Evolutionary conservation across 108 stramenopile species (phyloP), one percentile per base, ranked within the genome.

Genomic region (Parietichytrium sp.): DNA sequence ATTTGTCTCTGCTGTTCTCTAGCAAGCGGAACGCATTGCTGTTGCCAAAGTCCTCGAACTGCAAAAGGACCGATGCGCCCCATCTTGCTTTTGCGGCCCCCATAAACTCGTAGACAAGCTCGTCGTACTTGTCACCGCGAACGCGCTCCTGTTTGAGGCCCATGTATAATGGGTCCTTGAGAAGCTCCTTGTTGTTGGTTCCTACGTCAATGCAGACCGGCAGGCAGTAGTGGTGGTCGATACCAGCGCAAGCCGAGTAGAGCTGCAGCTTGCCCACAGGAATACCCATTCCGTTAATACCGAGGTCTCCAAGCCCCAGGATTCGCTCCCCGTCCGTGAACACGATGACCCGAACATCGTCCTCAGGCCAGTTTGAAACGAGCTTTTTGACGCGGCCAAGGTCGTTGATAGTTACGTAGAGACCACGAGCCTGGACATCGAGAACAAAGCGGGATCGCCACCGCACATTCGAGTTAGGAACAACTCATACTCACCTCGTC

Each of bases 31-130:
- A 61, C 80, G 93, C 93, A 80, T 90, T 91, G 54, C 54, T 48
- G 80, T 91, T 91, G 23, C 87, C 90, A 79, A 98, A 99, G 92
- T 99, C 98, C 88, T 99, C 98, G 91, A 99, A 99, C 84, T 99
- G 96, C 12, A 95, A 90, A 36, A 94, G 83, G 52, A 49, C 48
- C 4, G 92, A 94, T 78, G 93, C 83, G 47, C 95, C 95, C 94
- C 95, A 97, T n/a, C 95, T 88, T 81, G 95, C 91, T 30, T 93
- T 87, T 36, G 95, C 94, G 10, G 96, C 95, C 80, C 91, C 84
- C 89, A 99, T 94, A 87, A 98, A 98, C 89, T 99, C 98, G 83
- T 96, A 94, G 12, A 99, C 91, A 45, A 98, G 84, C 50, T 91
- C 89, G 86, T 93, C 94, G 54, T 91, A 93, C 18, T 87, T 89